Evolutionary conservation across 2,329 filamentous ascomycete genomes (phyloP).

Genomic region (Rutstroemia sp.): DNA sequence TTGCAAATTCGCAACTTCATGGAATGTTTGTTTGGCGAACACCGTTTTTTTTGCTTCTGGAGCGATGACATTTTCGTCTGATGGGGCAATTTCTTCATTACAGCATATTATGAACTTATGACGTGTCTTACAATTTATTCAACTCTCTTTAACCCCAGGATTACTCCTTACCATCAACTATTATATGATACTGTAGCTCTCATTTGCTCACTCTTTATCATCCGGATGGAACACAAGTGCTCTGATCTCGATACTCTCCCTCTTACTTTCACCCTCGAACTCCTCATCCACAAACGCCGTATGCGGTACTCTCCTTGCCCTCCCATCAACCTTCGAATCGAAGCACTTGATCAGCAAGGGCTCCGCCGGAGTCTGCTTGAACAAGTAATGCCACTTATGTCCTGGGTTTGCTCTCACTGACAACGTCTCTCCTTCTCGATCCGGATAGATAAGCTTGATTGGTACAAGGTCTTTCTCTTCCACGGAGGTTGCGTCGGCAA

Average conservation of each 20-base stretch:
- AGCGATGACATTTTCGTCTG: too few relatives aligned
- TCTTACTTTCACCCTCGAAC: conserved; percentile 33
- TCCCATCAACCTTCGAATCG: conserved; percentile 48
- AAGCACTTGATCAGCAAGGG: conserved; percentile 55
- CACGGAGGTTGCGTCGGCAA: conserved; percentile 45
- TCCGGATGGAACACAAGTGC: conserved; percentile 40
- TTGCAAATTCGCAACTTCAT: too few relatives aligned
- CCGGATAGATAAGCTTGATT: conserved; percentile 35
- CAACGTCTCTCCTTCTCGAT: conserved; percentile 13
- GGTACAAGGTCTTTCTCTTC: conserved; percentile 43
- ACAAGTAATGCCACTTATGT: conserved; percentile 48
- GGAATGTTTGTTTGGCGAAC: too few relatives aligned
- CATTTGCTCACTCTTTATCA: conserved; percentile 9
- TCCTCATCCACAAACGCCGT: conserved; percentile 45
- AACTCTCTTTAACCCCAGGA: too few relatives aligned
- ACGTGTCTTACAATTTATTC: too few relatives aligned
- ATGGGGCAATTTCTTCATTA: too few relatives aligned
- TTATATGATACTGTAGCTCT: too few relatives aligned
- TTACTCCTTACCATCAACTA: too few relatives aligned
- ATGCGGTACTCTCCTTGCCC: conserved; percentile 47
- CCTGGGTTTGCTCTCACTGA: conserved; percentile 30
- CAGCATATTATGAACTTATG: too few relatives aligned
- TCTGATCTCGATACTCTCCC: conserved; percentile 51
- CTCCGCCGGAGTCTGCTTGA: conserved; percentile 43
- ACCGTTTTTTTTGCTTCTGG: too few relatives aligned